Conservation (phyloP, 352 stramenopile genomes). For the Aphanomyces cochlioides region DNA sequence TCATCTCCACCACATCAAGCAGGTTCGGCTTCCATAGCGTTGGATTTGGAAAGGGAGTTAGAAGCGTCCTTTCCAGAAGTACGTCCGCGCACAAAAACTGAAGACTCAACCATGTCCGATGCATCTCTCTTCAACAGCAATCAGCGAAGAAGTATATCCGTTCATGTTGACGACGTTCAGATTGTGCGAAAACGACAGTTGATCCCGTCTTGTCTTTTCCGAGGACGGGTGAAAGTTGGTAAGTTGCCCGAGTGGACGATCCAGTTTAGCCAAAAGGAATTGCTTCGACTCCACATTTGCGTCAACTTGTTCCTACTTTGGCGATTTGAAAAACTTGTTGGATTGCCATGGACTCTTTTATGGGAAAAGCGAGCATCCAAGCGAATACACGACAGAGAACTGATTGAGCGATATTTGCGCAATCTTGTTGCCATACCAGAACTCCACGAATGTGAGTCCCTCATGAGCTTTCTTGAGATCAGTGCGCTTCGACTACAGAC, state of each 20-base stretch:
- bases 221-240: constrained; percentile 68
- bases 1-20: background rate
- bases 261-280: constrained; percentile 83
- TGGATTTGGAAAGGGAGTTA: constrained; percentile 25
- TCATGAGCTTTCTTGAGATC: constrained; percentile 78
- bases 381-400: constrained; percentile 58
- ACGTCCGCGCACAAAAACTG: background rate
- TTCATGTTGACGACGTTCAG: constrained; percentile 65
- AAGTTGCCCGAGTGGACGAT: constrained; percentile 74
- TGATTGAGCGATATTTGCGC: constrained; percentile 74
- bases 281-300: constrained; percentile 68
- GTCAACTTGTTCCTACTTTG: constrained; percentile 50
- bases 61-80: constrained; percentile 2
- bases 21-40: background rate
- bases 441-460: constrained; percentile 65
- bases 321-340: constrained; percentile 41
- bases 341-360: constrained; percentile 74
- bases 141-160: constrained; percentile 38
- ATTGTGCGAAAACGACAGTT: constrained; percentile 58
- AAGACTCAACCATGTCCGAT: constrained; percentile 7
- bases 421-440: constrained; percentile 56
- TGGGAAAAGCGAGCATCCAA: constrained; percentile 75
- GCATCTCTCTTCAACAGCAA: constrained; percentile 13
- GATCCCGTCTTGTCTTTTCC: constrained; percentile 79
- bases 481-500: constrained; percentile 71